These are phyloP conservation scores for Acacia acuminata DNA, from an alignment of 306 rosid species.

Conservation along the genomic window DNA sequence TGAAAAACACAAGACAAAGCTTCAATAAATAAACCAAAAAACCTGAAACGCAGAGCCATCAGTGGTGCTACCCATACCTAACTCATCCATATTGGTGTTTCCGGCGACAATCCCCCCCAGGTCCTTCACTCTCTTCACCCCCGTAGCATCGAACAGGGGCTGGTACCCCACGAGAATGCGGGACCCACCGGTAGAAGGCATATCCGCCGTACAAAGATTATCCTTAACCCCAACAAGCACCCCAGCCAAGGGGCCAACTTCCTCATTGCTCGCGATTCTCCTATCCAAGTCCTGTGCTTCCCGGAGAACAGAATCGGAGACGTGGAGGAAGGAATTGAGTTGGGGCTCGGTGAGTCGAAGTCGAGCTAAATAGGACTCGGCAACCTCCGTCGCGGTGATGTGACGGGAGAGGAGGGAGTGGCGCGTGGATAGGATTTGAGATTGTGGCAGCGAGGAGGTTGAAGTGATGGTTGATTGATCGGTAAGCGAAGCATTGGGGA, in stretches of 20 bases:
- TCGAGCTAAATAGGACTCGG: constrained; percentile 61
- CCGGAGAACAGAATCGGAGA: constrained; percentile 49
- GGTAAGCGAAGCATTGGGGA: constrained; percentile 47
- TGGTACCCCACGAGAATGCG: constrained; percentile 72
- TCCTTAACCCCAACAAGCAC: constrained; percentile 88
- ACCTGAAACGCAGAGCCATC: constrained; percentile 97
- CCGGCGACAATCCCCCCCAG: constrained; percentile 84
- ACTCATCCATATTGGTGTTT: constrained; percentile 94
- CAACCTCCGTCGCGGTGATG: constrained; percentile 65
- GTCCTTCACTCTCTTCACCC: constrained; percentile 71
- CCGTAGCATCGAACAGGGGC: constrained; percentile 91
- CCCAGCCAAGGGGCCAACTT: constrained; percentile 82
- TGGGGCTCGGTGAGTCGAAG: constrained; percentile 74
- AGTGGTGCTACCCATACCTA: constrained; percentile 98
- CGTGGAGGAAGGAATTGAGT: constrained; percentile 81
- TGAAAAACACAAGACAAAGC: not conserved
- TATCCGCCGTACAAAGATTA: constrained; percentile 82
- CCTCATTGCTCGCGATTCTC: constrained; percentile 52
- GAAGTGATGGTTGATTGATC: constrained; percentile 40
- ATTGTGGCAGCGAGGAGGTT: constrained; percentile 38
- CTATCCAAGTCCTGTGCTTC: constrained; percentile 63
- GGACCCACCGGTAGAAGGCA: constrained; percentile 94
- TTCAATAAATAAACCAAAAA: constrained; percentile 1
- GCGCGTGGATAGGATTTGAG: constrained; percentile 85
- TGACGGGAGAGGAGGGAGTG: constrained; percentile 73